phyloP scores from a whole-genome alignment of 805 yeast species.

The Candida oleophila region DNA sequence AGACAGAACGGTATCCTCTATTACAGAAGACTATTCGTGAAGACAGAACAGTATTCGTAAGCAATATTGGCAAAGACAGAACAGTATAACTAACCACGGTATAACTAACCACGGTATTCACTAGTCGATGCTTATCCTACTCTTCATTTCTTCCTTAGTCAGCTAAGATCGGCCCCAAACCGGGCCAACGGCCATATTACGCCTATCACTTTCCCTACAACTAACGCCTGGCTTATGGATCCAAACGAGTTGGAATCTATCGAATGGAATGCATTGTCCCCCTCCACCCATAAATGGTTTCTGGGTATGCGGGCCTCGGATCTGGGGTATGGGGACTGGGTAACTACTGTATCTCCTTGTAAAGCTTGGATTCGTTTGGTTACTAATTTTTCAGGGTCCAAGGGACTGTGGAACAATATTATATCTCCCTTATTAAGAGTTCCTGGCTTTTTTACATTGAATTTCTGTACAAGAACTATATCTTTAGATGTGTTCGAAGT shows the following conservation, averaged over 20 bases:
- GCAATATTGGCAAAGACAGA: too few species aligned
- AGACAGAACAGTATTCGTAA: too few species aligned
- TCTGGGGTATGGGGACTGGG: slow-evolving; percentile 69
- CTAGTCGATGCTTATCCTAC: too few species aligned
- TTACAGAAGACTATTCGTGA: too few species aligned
- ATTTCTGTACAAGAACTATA: slow-evolving; percentile 70
- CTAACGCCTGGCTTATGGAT: slow-evolving; percentile 78
- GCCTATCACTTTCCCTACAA: slow-evolving; percentile 69
- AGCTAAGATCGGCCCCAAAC: slow-evolving; percentile 23
- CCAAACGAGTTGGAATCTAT: slow-evolving; percentile 88
- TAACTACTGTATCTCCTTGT: slow-evolving; percentile 65
- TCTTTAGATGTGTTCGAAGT: slow-evolving; percentile 46
- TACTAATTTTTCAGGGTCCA: slow-evolving; percentile 71
- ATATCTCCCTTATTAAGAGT: slow-evolving; percentile 65
- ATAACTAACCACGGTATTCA: too few species aligned
- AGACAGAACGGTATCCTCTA: too few species aligned
- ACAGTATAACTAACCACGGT: too few species aligned
- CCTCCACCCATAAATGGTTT: slow-evolving; percentile 92
- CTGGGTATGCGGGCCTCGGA: slow-evolving; percentile 62
- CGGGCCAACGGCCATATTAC: slow-evolving; percentile 65
- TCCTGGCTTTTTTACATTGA: slow-evolving; percentile 46
- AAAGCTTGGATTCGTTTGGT: slow-evolving; percentile 78
- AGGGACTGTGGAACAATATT: slow-evolving; percentile 74
- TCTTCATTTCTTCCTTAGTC: not conserved
- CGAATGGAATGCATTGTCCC: slow-evolving; percentile 78